A percentile compares a stretch with the other conserved stretches of the same genome.
phyloP scores from a whole-genome alignment of 164 flowering plant genomes.

The Liriodendron chinense region DNA sequence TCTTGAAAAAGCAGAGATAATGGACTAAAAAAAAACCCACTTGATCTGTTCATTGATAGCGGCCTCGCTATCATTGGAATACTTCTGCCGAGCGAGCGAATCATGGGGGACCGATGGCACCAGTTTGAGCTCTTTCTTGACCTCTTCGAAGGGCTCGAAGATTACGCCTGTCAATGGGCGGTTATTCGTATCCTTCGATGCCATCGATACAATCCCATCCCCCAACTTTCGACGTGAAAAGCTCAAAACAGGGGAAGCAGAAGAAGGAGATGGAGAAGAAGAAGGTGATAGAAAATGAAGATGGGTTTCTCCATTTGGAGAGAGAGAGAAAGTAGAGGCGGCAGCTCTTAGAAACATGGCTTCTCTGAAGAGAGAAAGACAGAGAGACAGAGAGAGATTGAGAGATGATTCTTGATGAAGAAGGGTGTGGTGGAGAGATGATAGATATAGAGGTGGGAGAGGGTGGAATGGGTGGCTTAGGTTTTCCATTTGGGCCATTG shows the following conservation, averaged over 20 bases:
- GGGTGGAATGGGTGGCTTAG: not conserved
- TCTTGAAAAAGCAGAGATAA: not conserved
- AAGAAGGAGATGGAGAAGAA: not conserved
- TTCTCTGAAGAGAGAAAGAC: not conserved
- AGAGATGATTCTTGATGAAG: not conserved
- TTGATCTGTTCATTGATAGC: constrained; percentile 92
- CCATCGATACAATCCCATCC: constrained; percentile 13
- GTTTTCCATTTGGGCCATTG: constrained; percentile 16
- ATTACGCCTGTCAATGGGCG: constrained; percentile 66
- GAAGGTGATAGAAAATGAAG: constrained; percentile 9
- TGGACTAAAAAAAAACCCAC: constrained; percentile 27
- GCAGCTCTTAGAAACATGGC: constrained; percentile 46
- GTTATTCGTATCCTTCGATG: constrained; percentile 24
- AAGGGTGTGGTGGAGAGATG: not conserved
- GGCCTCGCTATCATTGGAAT: constrained; percentile 48
- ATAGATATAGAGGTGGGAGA: not conserved
- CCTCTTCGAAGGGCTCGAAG: constrained; percentile 93
- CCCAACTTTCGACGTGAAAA: constrained; percentile 4
- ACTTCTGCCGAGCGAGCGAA: constrained; percentile 83
- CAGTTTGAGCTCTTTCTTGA: constrained; percentile 67
- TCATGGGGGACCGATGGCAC: constrained; percentile 55
- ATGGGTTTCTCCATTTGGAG: constrained; percentile 10
- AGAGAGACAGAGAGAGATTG: not conserved
- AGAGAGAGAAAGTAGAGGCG: constrained; percentile 27
- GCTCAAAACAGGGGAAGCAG: not conserved